A percentile compares a stretch with the other conserved stretches of the same genome.
Evolutionary conservation across 768 basidiomycete genomes (phyloP).

Genomic region (Ramaria sp.): DNA sequence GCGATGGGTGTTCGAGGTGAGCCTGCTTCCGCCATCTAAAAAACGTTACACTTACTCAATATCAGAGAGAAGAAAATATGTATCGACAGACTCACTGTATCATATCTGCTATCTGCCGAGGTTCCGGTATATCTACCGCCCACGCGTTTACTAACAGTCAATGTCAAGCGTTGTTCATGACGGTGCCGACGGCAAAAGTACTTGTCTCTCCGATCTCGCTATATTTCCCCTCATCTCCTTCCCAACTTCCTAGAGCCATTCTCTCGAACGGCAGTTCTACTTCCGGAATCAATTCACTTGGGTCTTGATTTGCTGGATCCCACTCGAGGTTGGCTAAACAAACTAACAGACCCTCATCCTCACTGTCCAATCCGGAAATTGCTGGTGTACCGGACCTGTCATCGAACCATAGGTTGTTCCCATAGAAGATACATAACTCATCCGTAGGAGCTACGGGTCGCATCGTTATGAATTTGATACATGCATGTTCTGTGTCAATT

Average conservation of each 20-base stretch:
- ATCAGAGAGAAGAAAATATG: neutral
- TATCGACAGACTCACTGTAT: conserved; percentile 34
- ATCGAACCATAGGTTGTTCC: conserved; percentile 55
- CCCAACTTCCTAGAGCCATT: conserved; percentile 41
- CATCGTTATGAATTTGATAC: conserved; percentile 51
- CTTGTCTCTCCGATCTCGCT: conserved; percentile 42
- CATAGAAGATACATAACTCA: conserved; percentile 75
- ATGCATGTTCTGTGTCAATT: conserved; percentile 39
- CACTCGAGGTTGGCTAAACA: conserved; percentile 15
- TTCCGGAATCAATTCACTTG: conserved; percentile 40
- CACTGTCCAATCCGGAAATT: conserved; percentile 5
- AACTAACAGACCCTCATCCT: conserved; percentile 27
- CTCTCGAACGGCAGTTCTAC: conserved; percentile 56
- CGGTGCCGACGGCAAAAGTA: conserved; percentile 17
- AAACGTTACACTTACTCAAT: neutral
- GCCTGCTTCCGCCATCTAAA: conserved; percentile 59
- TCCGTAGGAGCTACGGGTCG: conserved; percentile 46
- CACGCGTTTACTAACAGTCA: conserved; percentile 49
- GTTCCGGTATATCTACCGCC: conserved; percentile 65
- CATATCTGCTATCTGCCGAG: conserved; percentile 44
- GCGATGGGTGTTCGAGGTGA: conserved; percentile 45
- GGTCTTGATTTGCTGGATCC: conserved; percentile 25
- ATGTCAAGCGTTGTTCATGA: neutral
- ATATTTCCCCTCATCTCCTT: conserved; percentile 51
- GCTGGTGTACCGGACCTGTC: conserved; percentile 11